Conservation (phyloP, 129 eudicot species). For the Artemisia argyi region DNA sequence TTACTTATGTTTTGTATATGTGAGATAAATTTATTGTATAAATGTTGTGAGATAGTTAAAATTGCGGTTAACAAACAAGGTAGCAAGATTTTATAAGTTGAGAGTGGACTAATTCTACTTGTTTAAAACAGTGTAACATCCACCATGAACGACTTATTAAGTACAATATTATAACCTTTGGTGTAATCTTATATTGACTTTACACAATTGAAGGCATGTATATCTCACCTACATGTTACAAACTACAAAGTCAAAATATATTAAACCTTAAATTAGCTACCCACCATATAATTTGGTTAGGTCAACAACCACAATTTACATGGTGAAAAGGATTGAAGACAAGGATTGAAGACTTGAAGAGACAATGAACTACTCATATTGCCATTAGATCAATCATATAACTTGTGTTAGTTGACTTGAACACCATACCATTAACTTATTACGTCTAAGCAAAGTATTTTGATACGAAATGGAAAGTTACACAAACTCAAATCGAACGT, state of each 20-base stretch:
- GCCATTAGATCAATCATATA: not conserved
- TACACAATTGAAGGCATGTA: not conserved
- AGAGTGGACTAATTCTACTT: too few species aligned
- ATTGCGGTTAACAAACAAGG: too few species aligned
- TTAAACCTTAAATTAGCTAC: slow-evolving; percentile 11
- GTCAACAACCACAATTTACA: slow-evolving; percentile 15
- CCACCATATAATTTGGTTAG: slow-evolving; percentile 11
- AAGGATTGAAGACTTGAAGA: too few species aligned
- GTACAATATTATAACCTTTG: not conserved
- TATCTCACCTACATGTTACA: slow-evolving; percentile 4
- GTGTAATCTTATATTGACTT: not conserved
- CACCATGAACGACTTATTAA: not conserved
- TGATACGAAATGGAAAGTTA: too few species aligned
- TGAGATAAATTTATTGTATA: too few species aligned
- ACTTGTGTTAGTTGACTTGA: not conserved
- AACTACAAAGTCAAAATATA: slow-evolving; percentile 9
- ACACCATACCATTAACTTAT: not conserved
- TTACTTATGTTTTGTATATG: too few species aligned
- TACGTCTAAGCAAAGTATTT: too few species aligned
- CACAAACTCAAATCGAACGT: too few species aligned
- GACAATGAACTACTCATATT: slow-evolving; percentile 1
- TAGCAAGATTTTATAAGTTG: too few species aligned
- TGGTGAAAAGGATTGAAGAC: slow-evolving; percentile 1
- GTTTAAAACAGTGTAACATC: too few species aligned
- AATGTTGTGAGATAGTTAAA: too few species aligned